Percentiles rank a stretch among this genome's conserved stretches.
These are phyloP conservation scores for Neurospora africana DNA, from an alignment of 495 filamentous ascomycete species.

Conservation along the genomic window DNA sequence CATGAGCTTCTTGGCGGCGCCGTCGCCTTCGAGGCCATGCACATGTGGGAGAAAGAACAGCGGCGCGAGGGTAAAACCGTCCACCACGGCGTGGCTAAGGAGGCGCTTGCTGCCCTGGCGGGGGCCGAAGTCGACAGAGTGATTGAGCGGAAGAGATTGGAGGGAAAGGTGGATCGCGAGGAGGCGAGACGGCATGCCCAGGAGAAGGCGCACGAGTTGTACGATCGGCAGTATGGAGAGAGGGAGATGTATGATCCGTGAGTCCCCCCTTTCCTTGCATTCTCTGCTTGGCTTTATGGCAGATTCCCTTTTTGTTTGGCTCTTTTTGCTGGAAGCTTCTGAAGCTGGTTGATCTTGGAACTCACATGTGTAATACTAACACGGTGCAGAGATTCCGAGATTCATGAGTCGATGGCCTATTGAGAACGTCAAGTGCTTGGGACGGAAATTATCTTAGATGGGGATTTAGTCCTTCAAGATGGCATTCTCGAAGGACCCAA, in stretches of 20 bases:
- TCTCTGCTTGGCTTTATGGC: neutral
- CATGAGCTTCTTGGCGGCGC: constrained; percentile 69
- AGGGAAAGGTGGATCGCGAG: constrained; percentile 52
- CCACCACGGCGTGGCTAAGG: constrained; percentile 67
- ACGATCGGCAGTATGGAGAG: constrained; percentile 47
- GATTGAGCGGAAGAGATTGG: constrained; percentile 66
- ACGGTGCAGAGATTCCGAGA: constrained; percentile 1
- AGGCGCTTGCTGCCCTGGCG: constrained; percentile 58
- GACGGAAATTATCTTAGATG: neutral
- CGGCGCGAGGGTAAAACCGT: constrained; percentile 61
- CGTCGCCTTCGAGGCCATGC: constrained; percentile 71
- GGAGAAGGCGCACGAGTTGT: constrained; percentile 53
- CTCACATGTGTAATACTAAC: neutral
- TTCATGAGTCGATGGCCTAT: constrained; percentile 2
- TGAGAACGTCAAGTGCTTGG: neutral
- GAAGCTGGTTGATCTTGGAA: neutral
- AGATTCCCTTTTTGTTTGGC: neutral
- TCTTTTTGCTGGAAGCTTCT: neutral
- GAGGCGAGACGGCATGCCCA: constrained; percentile 56
- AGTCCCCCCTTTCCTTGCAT: constrained; percentile 11
- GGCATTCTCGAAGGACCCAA: neutral
- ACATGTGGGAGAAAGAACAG: constrained; percentile 68
- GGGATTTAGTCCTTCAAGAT: neutral
- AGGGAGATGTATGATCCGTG: constrained; percentile 40
- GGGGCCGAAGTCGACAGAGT: constrained; percentile 71